phyloP scores from a whole-genome alignment of 345 rosid genomes.

The Isatis tinctoria region DNA sequence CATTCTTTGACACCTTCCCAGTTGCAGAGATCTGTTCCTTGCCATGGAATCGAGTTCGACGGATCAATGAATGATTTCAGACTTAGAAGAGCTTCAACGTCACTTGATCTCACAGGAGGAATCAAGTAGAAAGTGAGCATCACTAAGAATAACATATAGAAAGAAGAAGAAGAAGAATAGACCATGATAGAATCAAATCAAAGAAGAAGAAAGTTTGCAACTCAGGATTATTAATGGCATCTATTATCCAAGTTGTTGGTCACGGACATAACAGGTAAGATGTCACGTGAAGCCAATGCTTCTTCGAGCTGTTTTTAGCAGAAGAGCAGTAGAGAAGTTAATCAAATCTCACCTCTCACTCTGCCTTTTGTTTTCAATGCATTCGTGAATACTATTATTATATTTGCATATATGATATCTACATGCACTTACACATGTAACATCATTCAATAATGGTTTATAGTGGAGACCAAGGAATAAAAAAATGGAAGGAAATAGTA shows the following conservation, averaged over 20 bases:
- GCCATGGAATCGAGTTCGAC: slow-evolving; percentile 53
- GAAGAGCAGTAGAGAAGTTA: slow-evolving; percentile 18
- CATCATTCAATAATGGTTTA: slow-evolving; percentile 11
- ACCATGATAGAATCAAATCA: slow-evolving; percentile 4
- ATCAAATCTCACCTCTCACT: slow-evolving; percentile 25
- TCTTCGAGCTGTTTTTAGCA: slow-evolving; percentile 3
- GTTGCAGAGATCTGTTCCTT: slow-evolving; percentile 48
- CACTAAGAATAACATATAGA: background rate
- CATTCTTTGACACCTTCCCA: slow-evolving; percentile 84
- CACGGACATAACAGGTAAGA: slow-evolving; percentile 25
- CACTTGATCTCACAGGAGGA: slow-evolving; percentile 51
- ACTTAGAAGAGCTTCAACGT: slow-evolving; percentile 56
- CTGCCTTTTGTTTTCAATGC: background rate
- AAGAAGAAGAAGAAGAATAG: slow-evolving; percentile 8
- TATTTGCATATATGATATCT: background rate
- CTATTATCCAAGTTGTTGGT: slow-evolving; percentile 1
- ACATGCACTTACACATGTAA: slow-evolving; percentile 6
- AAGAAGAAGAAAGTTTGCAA: background rate
- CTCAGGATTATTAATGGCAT: background rate
- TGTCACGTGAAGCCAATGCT: slow-evolving; percentile 34
- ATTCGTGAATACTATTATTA: slow-evolving; percentile 1
- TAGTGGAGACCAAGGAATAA: slow-evolving; percentile 10
- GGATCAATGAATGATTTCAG: slow-evolving; percentile 76
- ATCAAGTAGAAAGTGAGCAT: slow-evolving; percentile 15
- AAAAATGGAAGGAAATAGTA: background rate